phyloP scores from a whole-genome alignment of 768 basidiomycete species.

The Boletus fagicola region DNA sequence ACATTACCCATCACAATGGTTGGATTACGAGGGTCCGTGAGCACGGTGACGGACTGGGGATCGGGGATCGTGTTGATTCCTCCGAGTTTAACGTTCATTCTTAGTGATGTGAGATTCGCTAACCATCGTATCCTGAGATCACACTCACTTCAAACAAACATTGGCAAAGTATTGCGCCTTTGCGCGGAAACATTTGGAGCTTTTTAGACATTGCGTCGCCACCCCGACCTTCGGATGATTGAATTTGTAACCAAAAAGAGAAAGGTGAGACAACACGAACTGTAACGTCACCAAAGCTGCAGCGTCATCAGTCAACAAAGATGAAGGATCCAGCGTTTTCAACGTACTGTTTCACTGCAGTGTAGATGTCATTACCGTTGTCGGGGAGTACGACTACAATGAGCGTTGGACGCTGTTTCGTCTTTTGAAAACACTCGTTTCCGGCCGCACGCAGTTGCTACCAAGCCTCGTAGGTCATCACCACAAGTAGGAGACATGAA shows the following conservation, averaged over 20 bases:
- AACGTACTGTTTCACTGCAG: slow-evolving; percentile 73
- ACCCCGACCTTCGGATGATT: slow-evolving; percentile 54
- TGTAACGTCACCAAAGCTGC: slow-evolving; percentile 69
- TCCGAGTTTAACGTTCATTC: slow-evolving; percentile 82
- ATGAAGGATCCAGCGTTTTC: background rate
- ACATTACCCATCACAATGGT: slow-evolving; percentile 75
- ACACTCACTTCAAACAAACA: slow-evolving; percentile 68
- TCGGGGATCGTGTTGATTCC: slow-evolving; percentile 82
- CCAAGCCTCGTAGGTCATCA: background rate
- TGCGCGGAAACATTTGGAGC: slow-evolving; percentile 60
- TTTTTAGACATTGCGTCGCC: slow-evolving; percentile 77
- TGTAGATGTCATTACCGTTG: slow-evolving; percentile 72
- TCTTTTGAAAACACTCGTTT: slow-evolving; percentile 40
- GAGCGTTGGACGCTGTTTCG: slow-evolving; percentile 47
- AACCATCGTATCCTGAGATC: background rate
- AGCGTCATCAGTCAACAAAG: slow-evolving; percentile 7
- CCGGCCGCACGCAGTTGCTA: slow-evolving; percentile 56
- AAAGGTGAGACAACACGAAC: slow-evolving; percentile 31
- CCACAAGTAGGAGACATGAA: background rate
- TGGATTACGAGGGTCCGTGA: slow-evolving; percentile 69
- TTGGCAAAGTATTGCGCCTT: slow-evolving; percentile 81
- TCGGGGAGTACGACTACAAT: slow-evolving; percentile 73
- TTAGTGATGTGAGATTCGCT: slow-evolving; percentile 26
- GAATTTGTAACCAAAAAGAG: background rate
- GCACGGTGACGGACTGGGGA: slow-evolving; percentile 56